phyloP scores from a whole-genome alignment of 164 flowering plant species.

The Pachysandra terminalis region DNA sequence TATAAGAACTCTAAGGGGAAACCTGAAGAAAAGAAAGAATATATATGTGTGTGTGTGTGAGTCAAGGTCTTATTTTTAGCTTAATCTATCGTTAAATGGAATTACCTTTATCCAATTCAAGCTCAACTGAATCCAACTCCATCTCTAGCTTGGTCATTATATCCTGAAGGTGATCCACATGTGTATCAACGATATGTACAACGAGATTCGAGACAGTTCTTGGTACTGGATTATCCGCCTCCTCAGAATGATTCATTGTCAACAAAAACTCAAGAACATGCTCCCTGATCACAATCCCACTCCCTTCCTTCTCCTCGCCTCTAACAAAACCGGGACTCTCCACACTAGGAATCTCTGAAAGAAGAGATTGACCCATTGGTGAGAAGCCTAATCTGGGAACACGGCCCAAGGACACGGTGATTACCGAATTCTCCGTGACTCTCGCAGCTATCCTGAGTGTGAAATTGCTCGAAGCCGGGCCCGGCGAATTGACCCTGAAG shows the following conservation, averaged over 20 bases:
- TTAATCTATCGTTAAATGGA: no score
- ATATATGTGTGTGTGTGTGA: neutral
- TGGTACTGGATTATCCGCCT: slow-evolving; percentile 98
- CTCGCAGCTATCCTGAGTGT: slow-evolving; percentile 88
- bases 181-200: slow-evolving; percentile 86
- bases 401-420: slow-evolving; percentile 91
- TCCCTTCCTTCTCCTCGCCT: slow-evolving; percentile 37
- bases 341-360: slow-evolving; percentile 86
- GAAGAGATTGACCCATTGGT: slow-evolving; percentile 64
- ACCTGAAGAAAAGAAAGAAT: neutral
- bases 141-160: slow-evolving; percentile 86
- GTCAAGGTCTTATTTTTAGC: no score
- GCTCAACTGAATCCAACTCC: slow-evolving; percentile 86
- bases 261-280: slow-evolving; percentile 93
- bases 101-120: slow-evolving; percentile 88
- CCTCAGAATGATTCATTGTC: slow-evolving; percentile 98
- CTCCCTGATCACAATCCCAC: slow-evolving; percentile 75
- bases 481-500: slow-evolving; percentile 91
- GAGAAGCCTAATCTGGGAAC: slow-evolving; percentile 96
- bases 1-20: no score
- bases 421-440: slow-evolving; percentile 78
- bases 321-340: slow-evolving; percentile 47
- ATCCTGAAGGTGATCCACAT: slow-evolving; percentile 95
- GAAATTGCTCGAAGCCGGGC: slow-evolving; percentile 75
- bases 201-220: slow-evolving; percentile 73